Base-by-base conservation (phyloP, 768 basidiomycete genomes). In the Pleurotus salmoneostramineus region DNA sequence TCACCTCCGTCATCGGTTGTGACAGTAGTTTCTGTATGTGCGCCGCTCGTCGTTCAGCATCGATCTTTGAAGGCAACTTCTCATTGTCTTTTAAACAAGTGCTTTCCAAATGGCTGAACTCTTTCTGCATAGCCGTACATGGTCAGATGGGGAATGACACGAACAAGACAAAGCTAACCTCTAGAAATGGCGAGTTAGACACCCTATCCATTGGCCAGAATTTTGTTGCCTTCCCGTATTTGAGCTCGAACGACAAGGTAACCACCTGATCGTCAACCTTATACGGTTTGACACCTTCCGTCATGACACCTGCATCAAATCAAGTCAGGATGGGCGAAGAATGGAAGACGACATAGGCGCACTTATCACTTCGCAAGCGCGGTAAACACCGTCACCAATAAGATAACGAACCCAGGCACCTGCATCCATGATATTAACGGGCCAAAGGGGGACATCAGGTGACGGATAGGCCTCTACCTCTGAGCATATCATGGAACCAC, bases 381-480 rank as follows among this genome's bases (percentile, higher is more conserved):
- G 83, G 70, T 98, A 98, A 17, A 89, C 81, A 14, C 72, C 68
- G 50, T 91, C 87, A 0, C 91, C 92, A 61, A 95, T 85, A 40
- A 91, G 75, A 66, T 91, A 89, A 40, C 95, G 83, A 7, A 98
- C 93, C 84, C 87, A 98, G 27, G 84, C 83, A 47, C 88, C 95
- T 94, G 62, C 3, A 56, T 36, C 44, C 33, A 34, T 17, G 46
- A 12, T 42, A 51, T 51, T 61, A 10, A 61, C 17, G 35, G 46
- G 62, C 35, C 49, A 11, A 55, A 17, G 34, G 35, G 5, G 60
- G 47, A 21, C 50, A 3, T 51, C 51, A 50, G 44, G 34, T n/a
- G 51, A 27, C 21, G 21, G 21, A 27, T 27, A 27, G 21, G 21
- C 21, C 69, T 79, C 60, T 62, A 87, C 95, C 89, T 70, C 84